These are phyloP conservation scores for Colletotrichum euphorbiae DNA, from an alignment of 2,329 filamentous ascomycete genomes.

Conservation along the genomic window DNA sequence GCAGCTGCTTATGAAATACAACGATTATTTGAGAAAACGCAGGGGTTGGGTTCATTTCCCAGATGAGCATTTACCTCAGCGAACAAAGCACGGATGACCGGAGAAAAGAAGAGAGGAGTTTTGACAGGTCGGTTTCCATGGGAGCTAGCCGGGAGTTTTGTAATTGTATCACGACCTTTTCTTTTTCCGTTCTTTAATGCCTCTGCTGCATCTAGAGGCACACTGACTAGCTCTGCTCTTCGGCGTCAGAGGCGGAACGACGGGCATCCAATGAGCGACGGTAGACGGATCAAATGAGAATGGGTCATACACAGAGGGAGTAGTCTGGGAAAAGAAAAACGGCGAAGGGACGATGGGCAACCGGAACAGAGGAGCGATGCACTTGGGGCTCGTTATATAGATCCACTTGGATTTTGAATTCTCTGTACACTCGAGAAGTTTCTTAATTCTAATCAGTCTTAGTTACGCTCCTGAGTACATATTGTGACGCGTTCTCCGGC, in stretches of 20 bases:
- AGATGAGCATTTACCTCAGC: neutral
- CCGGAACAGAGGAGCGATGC: neutral
- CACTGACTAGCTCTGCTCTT: constrained; percentile 1
- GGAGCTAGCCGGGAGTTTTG: constrained; percentile 22
- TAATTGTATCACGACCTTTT: constrained; percentile 26
- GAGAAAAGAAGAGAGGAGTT: neutral
- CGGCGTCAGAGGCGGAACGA: constrained; percentile 21
- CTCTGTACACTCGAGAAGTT: constrained; percentile 19
- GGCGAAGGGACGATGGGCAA: neutral
- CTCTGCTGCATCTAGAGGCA: neutral
- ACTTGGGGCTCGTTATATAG: constrained; percentile 28
- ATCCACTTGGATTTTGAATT: constrained; percentile 30
- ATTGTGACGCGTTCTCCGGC: neutral
- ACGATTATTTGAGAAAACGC: neutral
- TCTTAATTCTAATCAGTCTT: constrained; percentile 36
- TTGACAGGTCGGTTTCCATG: constrained; percentile 7
- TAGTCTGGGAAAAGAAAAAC: constrained; percentile 19
- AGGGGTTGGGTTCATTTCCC: neutral
- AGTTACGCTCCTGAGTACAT: neutral
- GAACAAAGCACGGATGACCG: constrained; percentile 3
- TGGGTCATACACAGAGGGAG: constrained; percentile 5
- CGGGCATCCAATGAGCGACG: constrained; percentile 21
- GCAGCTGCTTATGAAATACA: constrained; percentile 4
- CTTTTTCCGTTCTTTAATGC: neutral
- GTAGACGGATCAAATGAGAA: neutral